Percentiles rank a stretch among this genome's conserved stretches.
Evolutionary conservation across 2,329 filamentous ascomycete species (phyloP).

Genomic region (Aspergillus quadrilineatus): DNA sequence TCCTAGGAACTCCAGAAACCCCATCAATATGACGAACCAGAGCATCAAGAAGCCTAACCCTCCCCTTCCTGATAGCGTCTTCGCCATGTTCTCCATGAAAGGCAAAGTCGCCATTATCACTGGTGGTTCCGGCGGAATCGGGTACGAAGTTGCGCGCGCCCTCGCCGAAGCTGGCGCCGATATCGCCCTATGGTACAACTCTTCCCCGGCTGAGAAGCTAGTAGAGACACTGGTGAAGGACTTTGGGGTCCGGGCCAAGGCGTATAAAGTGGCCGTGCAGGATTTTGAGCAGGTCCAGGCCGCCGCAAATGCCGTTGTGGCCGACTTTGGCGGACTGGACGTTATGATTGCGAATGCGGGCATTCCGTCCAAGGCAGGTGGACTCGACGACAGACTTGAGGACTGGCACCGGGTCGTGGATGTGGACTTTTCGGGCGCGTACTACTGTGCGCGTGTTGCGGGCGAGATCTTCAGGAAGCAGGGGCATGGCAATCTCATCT

Average conservation of each 20-base stretch:
- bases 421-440: slow-evolving; percentile 57
- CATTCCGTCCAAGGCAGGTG: slow-evolving; percentile 68
- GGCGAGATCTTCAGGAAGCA: slow-evolving; percentile 69
- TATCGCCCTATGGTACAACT: slow-evolving; percentile 71
- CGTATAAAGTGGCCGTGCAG: background rate
- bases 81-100: slow-evolving; percentile 63
- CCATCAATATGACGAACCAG: background rate
- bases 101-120: slow-evolving; percentile 69
- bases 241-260: background rate
- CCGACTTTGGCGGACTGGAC: slow-evolving; percentile 75
- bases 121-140: slow-evolving; percentile 69
- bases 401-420: slow-evolving; percentile 67
- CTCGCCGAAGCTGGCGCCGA: slow-evolving; percentile 70
- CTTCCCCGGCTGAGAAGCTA: slow-evolving; percentile 50
- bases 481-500: slow-evolving; percentile 68
- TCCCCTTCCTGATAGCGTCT: background rate
- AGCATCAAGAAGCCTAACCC: background rate
- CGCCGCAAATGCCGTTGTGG: slow-evolving; percentile 39
- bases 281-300: background rate
- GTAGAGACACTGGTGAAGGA: background rate
- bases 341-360: slow-evolving; percentile 78
- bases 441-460: slow-evolving; percentile 63
- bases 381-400: slow-evolving; percentile 64
- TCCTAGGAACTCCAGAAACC: background rate
- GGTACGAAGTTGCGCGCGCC: slow-evolving; percentile 62